Evolutionary conservation across 192 early-diverging fungal genomes (phyloP).

Genomic region (Rhizophagus sp.): DNA sequence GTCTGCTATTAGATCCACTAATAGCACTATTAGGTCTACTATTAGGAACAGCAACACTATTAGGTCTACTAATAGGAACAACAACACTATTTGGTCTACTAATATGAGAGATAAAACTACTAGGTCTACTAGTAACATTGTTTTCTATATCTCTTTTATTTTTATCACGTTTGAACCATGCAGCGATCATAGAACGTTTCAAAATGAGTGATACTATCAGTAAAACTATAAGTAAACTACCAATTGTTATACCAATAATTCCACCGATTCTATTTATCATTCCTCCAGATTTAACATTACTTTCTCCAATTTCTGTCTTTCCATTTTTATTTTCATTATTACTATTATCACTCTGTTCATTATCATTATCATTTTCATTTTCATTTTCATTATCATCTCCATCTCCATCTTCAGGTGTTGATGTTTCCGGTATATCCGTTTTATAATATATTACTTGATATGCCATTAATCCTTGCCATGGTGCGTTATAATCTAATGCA

Average conservation of each 20-base stretch:
- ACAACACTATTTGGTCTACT: too few relatives aligned
- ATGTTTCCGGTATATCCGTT: background rate
- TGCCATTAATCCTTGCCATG: constrained; percentile 53
- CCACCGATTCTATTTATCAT: too few relatives aligned
- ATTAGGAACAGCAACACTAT: too few relatives aligned
- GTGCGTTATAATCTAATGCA: constrained; percentile 47
- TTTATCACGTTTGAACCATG: background rate
- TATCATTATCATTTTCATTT: background rate
- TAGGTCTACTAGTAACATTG: background rate
- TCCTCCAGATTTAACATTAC: too few relatives aligned
- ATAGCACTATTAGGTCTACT: too few relatives aligned
- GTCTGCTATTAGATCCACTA: too few relatives aligned
- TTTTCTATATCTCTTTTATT: background rate
- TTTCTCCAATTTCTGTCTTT: too few relatives aligned
- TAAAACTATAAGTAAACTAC: background rate
- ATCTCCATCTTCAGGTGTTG: background rate
- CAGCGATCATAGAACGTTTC: background rate
- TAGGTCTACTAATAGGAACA: too few relatives aligned
- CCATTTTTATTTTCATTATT: background rate
- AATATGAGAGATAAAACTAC: background rate
- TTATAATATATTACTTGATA: constrained; percentile 44
- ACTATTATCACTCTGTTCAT: too few relatives aligned
- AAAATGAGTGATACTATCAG: background rate
- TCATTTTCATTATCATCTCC: background rate
- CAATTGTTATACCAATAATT: background rate